A percentile compares a stretch with the other conserved stretches of the same genome.
These are phyloP conservation scores for Chytriomyces hyalinus DNA, from an alignment of 192 early-diverging fungal genomes.

Conservation along the genomic window DNA sequence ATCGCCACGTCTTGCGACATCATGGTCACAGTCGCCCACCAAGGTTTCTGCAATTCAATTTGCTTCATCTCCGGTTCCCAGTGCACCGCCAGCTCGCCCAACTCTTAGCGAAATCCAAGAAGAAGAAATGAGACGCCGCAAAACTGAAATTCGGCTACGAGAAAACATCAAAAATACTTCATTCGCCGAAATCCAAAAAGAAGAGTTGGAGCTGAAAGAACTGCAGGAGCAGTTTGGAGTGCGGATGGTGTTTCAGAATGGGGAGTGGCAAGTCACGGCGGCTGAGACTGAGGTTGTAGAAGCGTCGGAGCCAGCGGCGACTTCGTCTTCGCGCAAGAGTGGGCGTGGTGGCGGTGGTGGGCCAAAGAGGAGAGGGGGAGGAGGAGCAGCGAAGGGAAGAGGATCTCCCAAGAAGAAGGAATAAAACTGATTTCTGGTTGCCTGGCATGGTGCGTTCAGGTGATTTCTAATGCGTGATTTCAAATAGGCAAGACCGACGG, in stretches of 20 bases:
- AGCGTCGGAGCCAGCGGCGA: not conserved
- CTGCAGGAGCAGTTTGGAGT: slow-evolving; percentile 42
- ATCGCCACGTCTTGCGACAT: no score
- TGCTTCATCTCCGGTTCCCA: not conserved
- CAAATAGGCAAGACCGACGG: no score
- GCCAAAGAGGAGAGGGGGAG: not conserved
- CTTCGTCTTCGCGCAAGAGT: not conserved
- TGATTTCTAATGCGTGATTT: no score
- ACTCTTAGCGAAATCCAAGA: slow-evolving; percentile 37
- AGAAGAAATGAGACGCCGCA: slow-evolving; percentile 32
- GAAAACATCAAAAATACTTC: slow-evolving; percentile 30
- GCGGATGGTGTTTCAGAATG: slow-evolving; percentile 32
- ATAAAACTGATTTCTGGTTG: no score
- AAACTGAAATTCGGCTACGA: slow-evolving; percentile 2
- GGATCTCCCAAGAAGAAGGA: no score
- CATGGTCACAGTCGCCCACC: no score
- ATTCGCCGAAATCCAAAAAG: slow-evolving; percentile 46
- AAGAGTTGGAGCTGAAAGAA: slow-evolving; percentile 45
- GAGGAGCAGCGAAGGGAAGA: not conserved
- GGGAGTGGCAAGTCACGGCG: slow-evolving; percentile 35
- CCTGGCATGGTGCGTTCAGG: no score
- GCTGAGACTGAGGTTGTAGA: not conserved
- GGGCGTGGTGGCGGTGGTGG: not conserved
- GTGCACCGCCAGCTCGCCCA: not conserved
- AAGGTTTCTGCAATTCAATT: not conserved